A percentile compares a stretch with the other conserved stretches of the same genome.
phyloP scores from a whole-genome alignment of 1,284 basidiomycete genomes.

The Peniophora sp. region DNA sequence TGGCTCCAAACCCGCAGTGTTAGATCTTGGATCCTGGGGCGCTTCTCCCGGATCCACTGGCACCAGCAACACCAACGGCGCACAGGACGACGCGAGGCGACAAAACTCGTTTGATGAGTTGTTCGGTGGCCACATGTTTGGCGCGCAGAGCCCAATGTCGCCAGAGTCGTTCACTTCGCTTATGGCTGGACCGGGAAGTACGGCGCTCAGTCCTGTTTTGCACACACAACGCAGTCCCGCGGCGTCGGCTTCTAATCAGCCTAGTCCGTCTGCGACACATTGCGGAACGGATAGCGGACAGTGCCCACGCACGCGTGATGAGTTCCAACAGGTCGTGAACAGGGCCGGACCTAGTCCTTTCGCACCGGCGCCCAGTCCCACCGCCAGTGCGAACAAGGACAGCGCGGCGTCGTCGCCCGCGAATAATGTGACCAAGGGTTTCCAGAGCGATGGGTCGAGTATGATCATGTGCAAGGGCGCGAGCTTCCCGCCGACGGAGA shows the following conservation, averaged over 20 bases:
- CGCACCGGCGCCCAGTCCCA: conserved; percentile 16
- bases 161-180: conserved; percentile 38
- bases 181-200: conserved; percentile 29
- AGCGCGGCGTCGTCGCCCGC: conserved; percentile 5
- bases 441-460: conserved; percentile 21
- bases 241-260: conserved; percentile 1
- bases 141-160: conserved; percentile 27
- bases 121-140: conserved; percentile 49
- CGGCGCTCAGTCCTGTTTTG: conserved; percentile 45
- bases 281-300: conserved; percentile 14
- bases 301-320: conserved; percentile 54
- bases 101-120: conserved; percentile 40
- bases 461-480: conserved; percentile 56
- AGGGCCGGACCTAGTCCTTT: conserved; percentile 44
- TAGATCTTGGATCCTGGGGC: neutral
- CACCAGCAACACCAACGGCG: conserved; percentile 10
- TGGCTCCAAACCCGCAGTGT: conserved; percentile 9
- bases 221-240: conserved; percentile 31
- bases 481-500: conserved; percentile 56
- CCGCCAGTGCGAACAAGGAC: neutral
- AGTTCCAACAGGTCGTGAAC: conserved; percentile 40
- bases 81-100: conserved; percentile 7
- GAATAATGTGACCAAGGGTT: conserved; percentile 14
- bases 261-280: conserved; percentile 15
- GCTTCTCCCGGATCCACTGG: conserved; percentile 6